These are phyloP conservation scores for Talaromyces sp. DNA, from an alignment of 2,329 filamentous ascomycete genomes.

Conservation along the genomic window DNA sequence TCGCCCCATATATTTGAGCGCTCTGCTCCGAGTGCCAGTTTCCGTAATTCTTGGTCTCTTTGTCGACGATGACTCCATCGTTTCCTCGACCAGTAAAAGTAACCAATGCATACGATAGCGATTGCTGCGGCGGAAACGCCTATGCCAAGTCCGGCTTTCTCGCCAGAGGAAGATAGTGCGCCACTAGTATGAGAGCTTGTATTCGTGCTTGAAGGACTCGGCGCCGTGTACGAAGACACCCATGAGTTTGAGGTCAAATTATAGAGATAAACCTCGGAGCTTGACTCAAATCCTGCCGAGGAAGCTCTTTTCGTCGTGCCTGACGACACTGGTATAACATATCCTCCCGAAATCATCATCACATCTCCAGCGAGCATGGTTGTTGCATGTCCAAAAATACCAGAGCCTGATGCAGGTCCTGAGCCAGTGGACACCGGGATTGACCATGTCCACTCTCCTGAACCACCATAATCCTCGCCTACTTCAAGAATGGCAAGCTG, in stretches of 20 bases:
- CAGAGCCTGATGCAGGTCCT: conserved; percentile 44
- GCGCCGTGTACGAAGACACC: conserved; percentile 57
- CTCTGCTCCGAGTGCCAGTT: conserved; percentile 53
- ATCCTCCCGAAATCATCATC: conserved; percentile 62
- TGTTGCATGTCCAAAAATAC: conserved; percentile 62
- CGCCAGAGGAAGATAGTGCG: conserved; percentile 33
- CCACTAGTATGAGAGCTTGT: conserved; percentile 23
- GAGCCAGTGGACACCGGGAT: conserved; percentile 37
- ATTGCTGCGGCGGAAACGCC: conserved; percentile 65
- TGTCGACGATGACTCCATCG: conserved; percentile 40
- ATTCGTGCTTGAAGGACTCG: conserved; percentile 28
- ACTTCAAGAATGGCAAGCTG: conserved; percentile 77
- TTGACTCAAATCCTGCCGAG: conserved; percentile 31
- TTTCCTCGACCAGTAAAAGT: conserved; percentile 53
- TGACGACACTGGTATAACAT: conserved; percentile 48
- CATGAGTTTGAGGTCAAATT: conserved; percentile 62
- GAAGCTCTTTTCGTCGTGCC: conserved; percentile 38
- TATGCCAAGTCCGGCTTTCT: conserved; percentile 61
- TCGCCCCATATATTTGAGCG: conserved; percentile 47
- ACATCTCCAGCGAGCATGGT: conserved; percentile 61
- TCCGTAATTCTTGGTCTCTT: conserved; percentile 57
- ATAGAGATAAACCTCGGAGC: conserved; percentile 55
- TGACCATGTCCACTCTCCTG: conserved; percentile 46
- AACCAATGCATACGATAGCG: conserved; percentile 49
- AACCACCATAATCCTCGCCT: conserved; percentile 66